Evolutionary conservation across 2,329 filamentous ascomycete genomes (phyloP), one percentile per base, ranked within the genome.

Genomic region (Trichoderma lentiforme): DNA sequence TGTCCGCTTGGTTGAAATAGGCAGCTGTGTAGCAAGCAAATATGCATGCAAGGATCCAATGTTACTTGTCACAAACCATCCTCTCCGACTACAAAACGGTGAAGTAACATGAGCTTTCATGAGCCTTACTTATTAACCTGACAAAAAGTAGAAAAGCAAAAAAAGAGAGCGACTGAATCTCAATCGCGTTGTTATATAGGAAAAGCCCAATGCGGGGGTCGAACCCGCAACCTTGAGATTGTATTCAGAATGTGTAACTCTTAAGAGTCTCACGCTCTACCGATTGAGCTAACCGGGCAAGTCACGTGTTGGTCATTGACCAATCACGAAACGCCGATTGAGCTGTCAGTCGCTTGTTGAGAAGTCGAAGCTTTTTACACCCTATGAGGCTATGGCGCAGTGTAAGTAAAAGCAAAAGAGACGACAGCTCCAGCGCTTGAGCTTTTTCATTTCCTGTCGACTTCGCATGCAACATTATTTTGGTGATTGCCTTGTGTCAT

Each of bases 221-320:
- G 84, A 87, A 88, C 86, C 84, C 84, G 82, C 84, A 86, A 83
- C 84, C 85, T 86, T 86, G 83, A 87, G 85, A 86, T 86, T 71
- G 61, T 26, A 71, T 71, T 71, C 69, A 71, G 69, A 71, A 64
- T 61, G 69, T 65, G 69, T 71, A 34, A 51, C 51, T 36, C 56
- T 5, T 87, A 87, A 88, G 89, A 91, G 89, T 90, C 89, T 90
- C 86, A 90, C 88, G 89, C 88, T 91, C 89, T 91, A 90, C 80
- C 80, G 79, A 81, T 81, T 81, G 80, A 81, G 80, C 80, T 81
- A 81, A 80, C 80, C 79, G 77, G 80, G 80, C 80, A 30, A 15
- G 18, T 32, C 26, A 43, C 14, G 47, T 66, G 21, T n/a, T 8
- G 7, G 39, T 3, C 7, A 11, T 56, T 21, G 8, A n/a, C 63